A percentile compares a stretch with the other conserved stretches of the same genome.
These are phyloP conservation scores for Podaxis sp. DNA, from an alignment of 768 basidiomycete genomes.

Conservation along the genomic window DNA sequence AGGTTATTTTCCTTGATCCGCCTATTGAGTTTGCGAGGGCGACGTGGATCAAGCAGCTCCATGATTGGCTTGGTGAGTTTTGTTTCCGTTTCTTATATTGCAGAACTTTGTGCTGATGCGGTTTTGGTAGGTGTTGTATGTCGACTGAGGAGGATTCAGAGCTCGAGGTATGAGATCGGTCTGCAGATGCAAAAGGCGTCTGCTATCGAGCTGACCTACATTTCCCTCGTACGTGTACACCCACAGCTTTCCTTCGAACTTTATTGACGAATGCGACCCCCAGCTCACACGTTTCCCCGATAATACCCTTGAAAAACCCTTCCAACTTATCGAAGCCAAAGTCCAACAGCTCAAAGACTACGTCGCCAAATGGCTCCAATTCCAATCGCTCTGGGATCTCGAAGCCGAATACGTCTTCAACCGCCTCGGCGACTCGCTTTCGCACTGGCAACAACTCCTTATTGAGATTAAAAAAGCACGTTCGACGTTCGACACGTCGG, in stretches of 20 bases:
- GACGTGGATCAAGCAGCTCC: slow-evolving; percentile 86
- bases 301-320: slow-evolving; percentile 74
- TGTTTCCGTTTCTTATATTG: not conserved
- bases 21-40: slow-evolving; percentile 93
- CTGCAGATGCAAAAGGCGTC: slow-evolving; percentile 79
- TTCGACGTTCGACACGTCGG: slow-evolving; percentile 95
- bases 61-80: slow-evolving; percentile 77
- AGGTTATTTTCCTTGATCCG: slow-evolving; percentile 97
- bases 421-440: slow-evolving; percentile 90
- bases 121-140: slow-evolving; percentile 73
- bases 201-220: slow-evolving; percentile 73
- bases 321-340: slow-evolving; percentile 84
- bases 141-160: slow-evolving; percentile 82
- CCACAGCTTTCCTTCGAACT: no score
- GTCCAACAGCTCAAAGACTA: slow-evolving; percentile 86
- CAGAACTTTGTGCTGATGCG: slow-evolving; percentile 10
- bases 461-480: slow-evolving; percentile 97
- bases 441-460: slow-evolving; percentile 92
- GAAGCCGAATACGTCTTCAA: slow-evolving; percentile 97
- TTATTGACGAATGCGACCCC: not conserved
- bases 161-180: slow-evolving; percentile 95
- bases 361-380: slow-evolving; percentile 97
- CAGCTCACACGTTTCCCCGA: slow-evolving; percentile 78
- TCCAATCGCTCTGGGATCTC: slow-evolving; percentile 98
- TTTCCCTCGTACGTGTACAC: slow-evolving; percentile 60